Evolutionary conservation across 306 rosid species (phyloP), one percentile per base, ranked within the genome.

Genomic region (Cicer bijugum): DNA sequence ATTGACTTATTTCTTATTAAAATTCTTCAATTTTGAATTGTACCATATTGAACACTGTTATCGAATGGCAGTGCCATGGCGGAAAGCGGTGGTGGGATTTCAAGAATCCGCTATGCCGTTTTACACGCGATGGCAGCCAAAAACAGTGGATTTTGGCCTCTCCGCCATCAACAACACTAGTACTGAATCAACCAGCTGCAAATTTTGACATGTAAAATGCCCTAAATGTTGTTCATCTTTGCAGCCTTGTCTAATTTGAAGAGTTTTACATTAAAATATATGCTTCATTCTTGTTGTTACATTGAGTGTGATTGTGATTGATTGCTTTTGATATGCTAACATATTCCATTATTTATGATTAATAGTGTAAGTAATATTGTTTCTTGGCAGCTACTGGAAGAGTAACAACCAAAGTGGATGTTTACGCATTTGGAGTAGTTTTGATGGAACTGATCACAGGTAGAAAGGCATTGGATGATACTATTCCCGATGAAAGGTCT

Each of bases 321-420:
- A 53, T 58, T 71, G 59, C 40, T n/a, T 70, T 23, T 62, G 43
- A 37, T 46, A 5, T 51, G 39, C 19, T 10, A 8, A 23, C 28
- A 62, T 47, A 38, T 65, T 65, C 55, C 19, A 28, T 58, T 38
- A 52, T 43, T 60, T 59, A 35, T 47, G 48, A 23, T 8, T 44
- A 74, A 61, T 28, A 28, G 35, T 62, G 45, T 33, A 12, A n/a
- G 45, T 33, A 12, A 17, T 12, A 45, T 67, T 78, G 46, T 69
- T 53, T 77, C 56, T 81, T 28, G 61, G 69, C 85, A 93, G 98
- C 98, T 5, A 93, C 97, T 0, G 98, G 98, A 69, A 88, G 96
- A 80, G 97, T 93, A 52, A 91, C 98, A 2, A 93, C 97, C 16
- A 93, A 93, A 84, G 98, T 93, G 46, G 98, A 93, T 52, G 96